Evolutionary conservation across 371 early-diverging fungal species (phyloP).

Genomic region (Cokeromyces recurvatus): DNA sequence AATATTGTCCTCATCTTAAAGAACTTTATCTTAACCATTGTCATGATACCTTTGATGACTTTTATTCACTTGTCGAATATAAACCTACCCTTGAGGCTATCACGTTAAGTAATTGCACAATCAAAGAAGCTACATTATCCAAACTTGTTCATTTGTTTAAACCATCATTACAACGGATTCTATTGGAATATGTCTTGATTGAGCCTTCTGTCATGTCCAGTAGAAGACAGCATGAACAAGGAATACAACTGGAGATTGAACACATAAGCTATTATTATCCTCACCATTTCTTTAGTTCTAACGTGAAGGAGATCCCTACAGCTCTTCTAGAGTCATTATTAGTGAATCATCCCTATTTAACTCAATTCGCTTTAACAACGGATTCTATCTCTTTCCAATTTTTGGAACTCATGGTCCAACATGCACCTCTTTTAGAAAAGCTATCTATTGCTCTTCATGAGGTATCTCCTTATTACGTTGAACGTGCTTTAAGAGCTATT

Average conservation of each 20-base stretch:
- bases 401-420: slow-evolving; percentile 15
- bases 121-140: slow-evolving; percentile 25
- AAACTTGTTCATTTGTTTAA: slow-evolving; percentile 12
- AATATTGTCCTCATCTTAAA: slow-evolving; percentile 28
- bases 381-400: slow-evolving; percentile 26
- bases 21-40: slow-evolving; percentile 42
- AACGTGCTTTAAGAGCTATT: slow-evolving; percentile 16
- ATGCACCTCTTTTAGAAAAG: slow-evolving; percentile 27
- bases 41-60: slow-evolving; percentile 44
- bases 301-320: slow-evolving; percentile 19
- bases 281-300: slow-evolving; percentile 14
- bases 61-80: slow-evolving; percentile 21
- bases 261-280: too few species aligned
- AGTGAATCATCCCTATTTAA: slow-evolving; percentile 11
- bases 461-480: slow-evolving; percentile 14
- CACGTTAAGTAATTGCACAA: slow-evolving; percentile 33
- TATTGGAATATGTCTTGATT: slow-evolving; percentile 31
- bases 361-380: slow-evolving; percentile 27
- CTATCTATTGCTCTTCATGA: slow-evolving; percentile 40
- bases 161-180: slow-evolving; percentile 9
- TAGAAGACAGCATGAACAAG: slow-evolving; percentile 6
- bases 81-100: slow-evolving; percentile 24
- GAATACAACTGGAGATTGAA: not conserved
- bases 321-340: slow-evolving; percentile 11
- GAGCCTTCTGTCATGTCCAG: slow-evolving; percentile 13